Base-by-base conservation (phyloP, 2,329 filamentous ascomycete genomes). In the Rhytidhysteron rufulum region DNA sequence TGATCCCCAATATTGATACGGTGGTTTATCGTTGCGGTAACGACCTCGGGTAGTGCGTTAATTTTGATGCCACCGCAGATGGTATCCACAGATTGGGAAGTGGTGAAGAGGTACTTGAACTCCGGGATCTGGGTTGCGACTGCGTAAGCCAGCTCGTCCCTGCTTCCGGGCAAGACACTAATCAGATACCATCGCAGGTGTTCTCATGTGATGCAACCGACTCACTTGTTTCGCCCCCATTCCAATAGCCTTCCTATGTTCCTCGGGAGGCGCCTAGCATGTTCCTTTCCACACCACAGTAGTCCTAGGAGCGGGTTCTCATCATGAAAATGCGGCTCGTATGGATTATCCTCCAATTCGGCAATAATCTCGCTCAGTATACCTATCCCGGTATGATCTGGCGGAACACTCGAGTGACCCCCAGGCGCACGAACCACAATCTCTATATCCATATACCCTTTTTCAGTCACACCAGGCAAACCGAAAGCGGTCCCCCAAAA, bases 341-440 rank as follows among this genome's bases (percentile, higher is more conserved):
- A 84, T 0, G 78, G 70, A 29, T 77, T 66, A 2, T 69, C 62
- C 53, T 88, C 84, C 2, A 88, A 76, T n/a, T 72, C 63, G n/a
- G 74, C 72, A 43, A 86, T 74, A 27, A 86, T 74, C 54, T 87
- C 80, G 8, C 79, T 72, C 40, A 83, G 70, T 46, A 87, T 82
- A 5, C 84, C 83, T 39, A 87, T 86, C 9, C 80, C 80, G 0
- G 82, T 86, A 60, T 87, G 82, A 1, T 78, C 71, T 13, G 76
- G 76, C 6, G 80, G 80, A 5, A 77, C 70, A 0, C 77, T 79
- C 2, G 76, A 78, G 51, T 84, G 80, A 1, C 81, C 80, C 3
- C 80, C 79, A 0, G 71, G 68, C 54, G 75, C 74, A 8, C 71
- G 70, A n/a, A 85, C 67, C 2, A 74, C 72, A 44, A 83, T 70